Evolutionary conservation across 148 eudicot species (phyloP), one percentile per base, ranked within the genome.

Genomic region (Rhododendron griersonianum): DNA sequence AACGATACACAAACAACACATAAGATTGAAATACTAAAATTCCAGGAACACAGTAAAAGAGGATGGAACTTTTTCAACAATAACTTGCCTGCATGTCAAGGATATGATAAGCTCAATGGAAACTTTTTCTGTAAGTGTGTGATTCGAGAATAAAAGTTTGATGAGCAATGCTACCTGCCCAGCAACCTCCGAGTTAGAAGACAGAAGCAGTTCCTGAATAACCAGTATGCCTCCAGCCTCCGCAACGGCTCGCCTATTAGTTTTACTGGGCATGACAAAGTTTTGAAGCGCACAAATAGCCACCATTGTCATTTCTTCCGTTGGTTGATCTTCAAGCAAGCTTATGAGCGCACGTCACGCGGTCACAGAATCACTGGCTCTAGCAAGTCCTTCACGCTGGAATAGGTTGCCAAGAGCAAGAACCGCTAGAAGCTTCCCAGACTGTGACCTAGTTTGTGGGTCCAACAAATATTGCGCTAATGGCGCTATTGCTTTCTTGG

Each of bases 181-280:
- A 69, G 91, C 90, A 86, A 93, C 88, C 80, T 95, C 95, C 23
- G 90, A 63, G 86, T 91, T 90, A 61, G 90, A 51, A 81, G 96
- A 93, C 50, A 90, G 80, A 65, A 95, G 84, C 87, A 92, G 87
- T 80, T 94, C 96, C 87, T 93, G 96, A 81, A 95, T 85, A 41
- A 94, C 92, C 78, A 92, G 88, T 73, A 95, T 88, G n/a, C 98
- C 98, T 61, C 98, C 98, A 23, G 96, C 96, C 87, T 95, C 98
- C 30, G 98, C 98, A 87, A 95, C 91, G 83, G 95, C 94, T 81
- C 95, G 93, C 88, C 94, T 91, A 86, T 95, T 95, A 65, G 95
- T 90, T 87, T 96, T 86, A 90, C 96, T 94, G 39, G 83, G 91
- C 94, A 93, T 92, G 61, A 94, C 96, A 86, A 94, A 92, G 84